Conservation (phyloP, 495 filamentous ascomycete species). For the Daldinia childiae region DNA sequence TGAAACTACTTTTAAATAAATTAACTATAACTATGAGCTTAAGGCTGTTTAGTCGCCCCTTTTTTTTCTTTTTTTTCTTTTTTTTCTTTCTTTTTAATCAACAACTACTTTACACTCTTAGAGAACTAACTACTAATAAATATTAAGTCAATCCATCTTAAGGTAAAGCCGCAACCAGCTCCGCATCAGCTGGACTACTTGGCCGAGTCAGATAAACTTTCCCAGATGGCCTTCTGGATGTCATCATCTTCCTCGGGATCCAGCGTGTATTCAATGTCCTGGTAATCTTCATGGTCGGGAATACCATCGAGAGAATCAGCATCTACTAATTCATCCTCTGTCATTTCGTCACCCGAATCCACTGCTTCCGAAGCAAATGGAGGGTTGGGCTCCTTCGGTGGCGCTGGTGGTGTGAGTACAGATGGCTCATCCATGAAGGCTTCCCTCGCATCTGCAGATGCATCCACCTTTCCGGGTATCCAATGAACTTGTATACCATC, state of each 20-base stretch:
- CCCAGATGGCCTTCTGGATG: background rate
- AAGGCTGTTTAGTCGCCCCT: background rate
- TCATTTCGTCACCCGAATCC: background rate
- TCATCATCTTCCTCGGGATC: background rate
- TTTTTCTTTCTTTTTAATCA: background rate
- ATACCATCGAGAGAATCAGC: background rate
- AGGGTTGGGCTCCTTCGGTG: background rate
- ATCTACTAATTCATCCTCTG: background rate
- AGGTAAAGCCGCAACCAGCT: too few relatives aligned
- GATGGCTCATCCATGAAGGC: constrained; percentile 2
- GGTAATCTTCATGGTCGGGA: background rate
- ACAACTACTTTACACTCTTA: too few relatives aligned
- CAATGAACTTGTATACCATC: constrained; percentile 16
- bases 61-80: background rate
- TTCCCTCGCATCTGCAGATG: background rate
- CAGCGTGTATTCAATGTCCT: background rate
- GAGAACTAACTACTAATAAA: too few relatives aligned
- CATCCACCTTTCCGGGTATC: too few relatives aligned
- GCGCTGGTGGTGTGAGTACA: background rate
- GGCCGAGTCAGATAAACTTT: background rate
- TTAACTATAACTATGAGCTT: too few relatives aligned
- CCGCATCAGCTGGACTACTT: background rate
- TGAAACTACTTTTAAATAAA: too few relatives aligned
- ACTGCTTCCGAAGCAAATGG: background rate
- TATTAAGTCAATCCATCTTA: too few relatives aligned